phyloP scores from a whole-genome alignment of 2,329 filamentous ascomycete species.

The Scedosporium boydii region DNA sequence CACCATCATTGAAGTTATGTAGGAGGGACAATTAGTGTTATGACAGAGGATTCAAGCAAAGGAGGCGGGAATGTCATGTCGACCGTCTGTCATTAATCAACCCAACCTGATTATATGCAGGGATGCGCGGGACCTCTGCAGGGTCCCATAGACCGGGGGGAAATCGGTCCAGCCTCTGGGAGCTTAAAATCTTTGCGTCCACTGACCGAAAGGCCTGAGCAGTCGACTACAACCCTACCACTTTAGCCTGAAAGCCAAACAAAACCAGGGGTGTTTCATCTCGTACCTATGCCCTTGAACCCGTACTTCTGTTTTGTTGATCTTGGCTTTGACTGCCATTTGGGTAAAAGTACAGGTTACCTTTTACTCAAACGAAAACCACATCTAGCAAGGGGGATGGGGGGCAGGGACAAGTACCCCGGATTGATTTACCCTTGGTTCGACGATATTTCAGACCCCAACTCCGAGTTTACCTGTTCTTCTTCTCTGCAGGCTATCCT shows the following conservation, averaged over 20 bases:
- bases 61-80: no score
- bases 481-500: not conserved
- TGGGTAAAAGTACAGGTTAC: not conserved
- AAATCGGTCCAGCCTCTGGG: not conserved
- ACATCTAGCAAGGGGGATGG: not conserved
- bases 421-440: not conserved
- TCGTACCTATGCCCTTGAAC: not conserved
- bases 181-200: not conserved
- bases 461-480: not conserved
- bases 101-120: no score
- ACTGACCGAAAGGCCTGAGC: no score
- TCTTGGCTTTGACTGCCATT: not conserved
- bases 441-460: not conserved
- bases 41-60: no score
- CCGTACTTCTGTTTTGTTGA: not conserved
- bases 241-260: not conserved
- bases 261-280: not conserved
- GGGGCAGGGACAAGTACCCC: not conserved
- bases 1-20: no score
- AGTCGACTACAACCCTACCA: not conserved
- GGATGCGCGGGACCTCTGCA: no score
- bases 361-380: not conserved
- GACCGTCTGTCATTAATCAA: no score
- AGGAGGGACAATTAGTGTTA: no score
- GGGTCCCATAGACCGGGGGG: no score